phyloP scores from a whole-genome alignment of 2,329 filamentous ascomycete genomes.

The Fusarium compactum region DNA sequence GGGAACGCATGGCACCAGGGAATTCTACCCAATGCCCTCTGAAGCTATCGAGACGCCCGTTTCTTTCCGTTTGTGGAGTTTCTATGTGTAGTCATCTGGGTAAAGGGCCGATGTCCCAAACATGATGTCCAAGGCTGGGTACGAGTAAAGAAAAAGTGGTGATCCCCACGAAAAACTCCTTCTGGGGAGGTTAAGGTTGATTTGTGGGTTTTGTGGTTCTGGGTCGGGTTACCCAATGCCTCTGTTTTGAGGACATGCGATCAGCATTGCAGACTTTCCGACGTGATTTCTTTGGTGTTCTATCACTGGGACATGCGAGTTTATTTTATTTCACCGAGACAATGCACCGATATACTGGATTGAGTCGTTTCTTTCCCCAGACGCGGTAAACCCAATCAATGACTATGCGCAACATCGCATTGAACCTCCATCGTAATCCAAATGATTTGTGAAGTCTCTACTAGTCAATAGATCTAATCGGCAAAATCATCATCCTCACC shows the following conservation, averaged over 20 bases:
- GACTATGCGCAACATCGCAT: background rate
- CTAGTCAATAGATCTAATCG: background rate
- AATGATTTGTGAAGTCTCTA: background rate
- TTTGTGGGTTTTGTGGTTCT: conserved; percentile 21
- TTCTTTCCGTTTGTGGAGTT: conserved; percentile 29
- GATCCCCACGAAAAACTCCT: conserved; percentile 9
- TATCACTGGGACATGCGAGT: background rate
- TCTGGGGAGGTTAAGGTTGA: conserved; percentile 28
- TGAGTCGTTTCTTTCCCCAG: background rate
- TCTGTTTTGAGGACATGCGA: background rate
- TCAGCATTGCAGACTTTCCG: background rate
- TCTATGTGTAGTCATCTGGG: conserved; percentile 14
- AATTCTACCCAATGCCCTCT: background rate
- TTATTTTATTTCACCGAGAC: background rate
- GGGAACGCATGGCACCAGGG: background rate
- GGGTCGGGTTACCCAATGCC: background rate
- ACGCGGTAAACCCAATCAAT: background rate
- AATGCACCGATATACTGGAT: background rate
- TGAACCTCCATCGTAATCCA: background rate
- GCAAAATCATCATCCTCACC: background rate
- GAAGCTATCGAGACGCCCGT: conserved; percentile 9
- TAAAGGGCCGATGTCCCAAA: conserved; percentile 20
- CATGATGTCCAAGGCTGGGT: background rate
- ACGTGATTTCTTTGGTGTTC: background rate
- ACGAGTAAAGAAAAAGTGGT: background rate